phyloP scores from a whole-genome alignment of 768 basidiomycete genomes.

The Tephrocybe sp. region DNA sequence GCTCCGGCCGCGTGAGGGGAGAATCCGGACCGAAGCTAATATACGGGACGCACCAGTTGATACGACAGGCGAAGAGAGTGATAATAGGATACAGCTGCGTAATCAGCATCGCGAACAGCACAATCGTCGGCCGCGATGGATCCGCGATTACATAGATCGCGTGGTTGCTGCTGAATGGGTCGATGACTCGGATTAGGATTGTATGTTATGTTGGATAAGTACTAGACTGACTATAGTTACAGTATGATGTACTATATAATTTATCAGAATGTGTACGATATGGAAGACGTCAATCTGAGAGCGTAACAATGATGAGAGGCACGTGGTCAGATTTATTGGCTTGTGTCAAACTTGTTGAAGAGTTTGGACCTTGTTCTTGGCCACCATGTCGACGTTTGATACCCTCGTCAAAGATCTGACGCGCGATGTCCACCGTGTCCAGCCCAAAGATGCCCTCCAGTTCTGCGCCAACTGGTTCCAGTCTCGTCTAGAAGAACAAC shows the following conservation, averaged over 20 bases:
- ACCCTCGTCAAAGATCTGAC: constrained; percentile 80
- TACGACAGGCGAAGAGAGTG: constrained; percentile 28
- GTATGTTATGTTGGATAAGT: constrained; percentile 20
- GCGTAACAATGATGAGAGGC: constrained; percentile 13
- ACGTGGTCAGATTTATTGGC: constrained; percentile 14
- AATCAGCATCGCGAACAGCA: constrained; percentile 48
- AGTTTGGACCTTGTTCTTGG: no score
- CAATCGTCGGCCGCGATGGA: constrained; percentile 55
- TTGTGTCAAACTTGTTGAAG: no score
- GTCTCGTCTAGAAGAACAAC: constrained; percentile 79
- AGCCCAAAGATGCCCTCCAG: constrained; percentile 89
- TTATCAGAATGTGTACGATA: neutral
- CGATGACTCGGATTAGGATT: constrained; percentile 52
- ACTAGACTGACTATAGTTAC: constrained; percentile 12
- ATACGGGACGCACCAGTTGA: constrained; percentile 31
- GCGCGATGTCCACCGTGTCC: constrained; percentile 79
- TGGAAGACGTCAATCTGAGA: no score
- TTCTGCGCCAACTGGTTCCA: constrained; percentile 96
- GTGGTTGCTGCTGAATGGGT: constrained; percentile 67
- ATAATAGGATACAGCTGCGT: constrained; percentile 33
- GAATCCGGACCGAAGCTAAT: constrained; percentile 63
- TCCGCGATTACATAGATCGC: constrained; percentile 60
- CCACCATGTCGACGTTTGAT: constrained; percentile 81
- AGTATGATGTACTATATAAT: constrained; percentile 20
- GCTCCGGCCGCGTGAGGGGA: constrained; percentile 62